These are phyloP conservation scores for Hansenula lynferdii DNA, from an alignment of 1,139 yeast genomes.

Conservation along the genomic window DNA sequence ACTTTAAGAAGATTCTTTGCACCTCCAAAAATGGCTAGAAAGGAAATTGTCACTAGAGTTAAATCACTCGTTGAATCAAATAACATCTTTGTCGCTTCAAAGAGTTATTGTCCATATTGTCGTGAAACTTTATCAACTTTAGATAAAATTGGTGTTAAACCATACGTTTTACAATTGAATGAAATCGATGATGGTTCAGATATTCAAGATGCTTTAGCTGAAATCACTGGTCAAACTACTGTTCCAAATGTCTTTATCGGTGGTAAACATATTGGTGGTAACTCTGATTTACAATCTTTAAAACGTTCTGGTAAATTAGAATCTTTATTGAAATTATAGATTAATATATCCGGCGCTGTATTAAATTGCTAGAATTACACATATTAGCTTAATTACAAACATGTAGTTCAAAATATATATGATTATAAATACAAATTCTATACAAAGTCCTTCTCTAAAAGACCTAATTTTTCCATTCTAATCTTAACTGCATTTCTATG, in stretches of 20 bases:
- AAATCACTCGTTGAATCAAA: conserved; percentile 60
- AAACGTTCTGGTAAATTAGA: conserved; percentile 37
- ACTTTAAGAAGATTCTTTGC: conserved; percentile 1
- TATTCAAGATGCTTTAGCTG: conserved; percentile 74
- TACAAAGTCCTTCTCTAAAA: conserved; percentile 27
- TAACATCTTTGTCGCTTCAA: conserved; percentile 81
- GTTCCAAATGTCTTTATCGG: conserved; percentile 91
- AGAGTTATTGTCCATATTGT: conserved; percentile 75
- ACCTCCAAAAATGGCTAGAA: conserved; percentile 33
- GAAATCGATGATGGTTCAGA: conserved; percentile 49
- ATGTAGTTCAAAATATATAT: background rate
- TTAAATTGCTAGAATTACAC: too few relatives aligned
- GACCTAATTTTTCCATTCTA: conserved; percentile 77
- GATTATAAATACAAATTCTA: too few relatives aligned
- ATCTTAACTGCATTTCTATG: conserved; percentile 95
- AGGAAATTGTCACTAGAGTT: conserved; percentile 51
- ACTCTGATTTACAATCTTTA: conserved; percentile 74
- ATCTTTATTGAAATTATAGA: conserved; percentile 25
- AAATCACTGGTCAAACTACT: conserved; percentile 84
- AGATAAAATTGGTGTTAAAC: conserved; percentile 41
- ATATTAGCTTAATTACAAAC: too few relatives aligned
- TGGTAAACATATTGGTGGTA: conserved; percentile 93
- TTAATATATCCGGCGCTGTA: too few relatives aligned
- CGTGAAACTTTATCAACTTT: conserved; percentile 54
- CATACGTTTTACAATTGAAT: conserved; percentile 65